Percentiles rank a stretch among this genome's conserved stretches.
Evolutionary conservation across 108 stramenopile species (phyloP).

Genomic region (Conticribra weissflogii): DNA sequence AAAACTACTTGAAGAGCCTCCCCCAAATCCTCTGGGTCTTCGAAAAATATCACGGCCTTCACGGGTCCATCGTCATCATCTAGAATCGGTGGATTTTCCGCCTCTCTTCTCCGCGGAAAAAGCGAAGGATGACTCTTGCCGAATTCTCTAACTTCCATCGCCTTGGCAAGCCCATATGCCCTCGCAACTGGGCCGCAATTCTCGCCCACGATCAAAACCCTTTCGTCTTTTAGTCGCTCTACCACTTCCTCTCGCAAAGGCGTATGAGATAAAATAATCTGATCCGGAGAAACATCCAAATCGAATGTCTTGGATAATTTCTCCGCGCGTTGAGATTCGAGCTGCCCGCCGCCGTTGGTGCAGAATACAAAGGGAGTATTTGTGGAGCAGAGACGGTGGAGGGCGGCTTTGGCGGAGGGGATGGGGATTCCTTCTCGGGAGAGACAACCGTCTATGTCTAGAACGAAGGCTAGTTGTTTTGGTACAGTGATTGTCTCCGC

Average conservation of each 20-base stretch:
- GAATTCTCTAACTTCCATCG: constrained; percentile 16
- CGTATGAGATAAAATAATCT: constrained; percentile 22
- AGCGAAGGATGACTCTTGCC: constrained; percentile 9
- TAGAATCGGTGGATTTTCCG: not conserved
- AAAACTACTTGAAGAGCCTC: constrained; percentile 16
- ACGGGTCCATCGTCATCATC: constrained; percentile 24
- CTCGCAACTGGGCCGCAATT: constrained; percentile 16
- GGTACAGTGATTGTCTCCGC: too few relatives aligned
- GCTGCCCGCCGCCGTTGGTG: constrained; percentile 25
- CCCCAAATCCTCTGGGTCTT: constrained; percentile 27
- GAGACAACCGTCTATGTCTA: constrained; percentile 31
- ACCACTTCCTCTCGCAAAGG: constrained; percentile 8
- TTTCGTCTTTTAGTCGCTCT: constrained; percentile 2
- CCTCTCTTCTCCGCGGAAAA: constrained; percentile 15
- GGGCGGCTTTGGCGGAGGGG: constrained; percentile 4
- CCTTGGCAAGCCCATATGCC: constrained; percentile 14
- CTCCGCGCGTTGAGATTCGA: constrained; percentile 10
- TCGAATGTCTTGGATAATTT: constrained; percentile 19
- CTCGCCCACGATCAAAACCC: constrained; percentile 22
- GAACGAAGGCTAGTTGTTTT: constrained; percentile 12
- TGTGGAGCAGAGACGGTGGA: constrained; percentile 5
- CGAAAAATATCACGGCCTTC: constrained; percentile 18
- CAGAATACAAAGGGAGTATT: constrained; percentile 18
- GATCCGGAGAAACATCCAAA: constrained; percentile 8
- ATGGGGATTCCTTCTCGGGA: constrained; percentile 25